Evolutionary conservation across 1,284 basidiomycete species (phyloP), one percentile per base, ranked within the genome.

Genomic region (Schizophyllum commune): DNA sequence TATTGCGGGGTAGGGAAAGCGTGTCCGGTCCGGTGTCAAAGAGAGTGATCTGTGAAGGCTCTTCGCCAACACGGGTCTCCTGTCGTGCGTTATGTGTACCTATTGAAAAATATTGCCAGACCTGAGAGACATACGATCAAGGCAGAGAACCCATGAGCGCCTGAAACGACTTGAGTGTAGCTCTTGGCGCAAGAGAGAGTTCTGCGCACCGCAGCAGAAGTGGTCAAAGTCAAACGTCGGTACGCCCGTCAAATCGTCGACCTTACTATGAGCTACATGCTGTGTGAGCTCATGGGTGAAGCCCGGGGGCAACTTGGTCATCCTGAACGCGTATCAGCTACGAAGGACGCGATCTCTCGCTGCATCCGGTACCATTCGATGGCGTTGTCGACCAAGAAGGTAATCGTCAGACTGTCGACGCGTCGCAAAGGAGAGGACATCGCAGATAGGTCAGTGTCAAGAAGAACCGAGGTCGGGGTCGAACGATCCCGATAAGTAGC

Each of bases 1-100:
- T 72, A 70, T 93, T 94, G 59, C 89, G 83, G 32, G 84, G 80
- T 65, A 94, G 83, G 51, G 85, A 84, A 33, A 76, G 77, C 11
- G 83, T 82, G 68, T 94, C 91, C 6, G 92, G 91, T 0, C 91
- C 92, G 5, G 88, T 86, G 72, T 94, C 92, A 69, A 93, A 91
- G 34, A 93, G 79, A 8, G 85, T 85, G 19, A 79, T 74, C 63
- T 84, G 81, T 4, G 53, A 19, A 15, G 76, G 67, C 62, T 72
- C 61, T 59, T 78, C 73, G 5, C 75, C 83, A 27, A 77, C 71
- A 7, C 78, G 73, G 0, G 85, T 86, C 76, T 85, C 83, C 84
- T 87, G 68, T 11, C 56, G 51, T 55, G 57, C 54, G 34, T 61
- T 51, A 33, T 55, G n/a, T 57, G 27, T 47, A 13, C 59, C 9